Evolutionary conservation across 1,284 basidiomycete genomes (phyloP), one percentile per base, ranked within the genome.

Genomic region (Cryptococcus jaspeensis): DNA sequence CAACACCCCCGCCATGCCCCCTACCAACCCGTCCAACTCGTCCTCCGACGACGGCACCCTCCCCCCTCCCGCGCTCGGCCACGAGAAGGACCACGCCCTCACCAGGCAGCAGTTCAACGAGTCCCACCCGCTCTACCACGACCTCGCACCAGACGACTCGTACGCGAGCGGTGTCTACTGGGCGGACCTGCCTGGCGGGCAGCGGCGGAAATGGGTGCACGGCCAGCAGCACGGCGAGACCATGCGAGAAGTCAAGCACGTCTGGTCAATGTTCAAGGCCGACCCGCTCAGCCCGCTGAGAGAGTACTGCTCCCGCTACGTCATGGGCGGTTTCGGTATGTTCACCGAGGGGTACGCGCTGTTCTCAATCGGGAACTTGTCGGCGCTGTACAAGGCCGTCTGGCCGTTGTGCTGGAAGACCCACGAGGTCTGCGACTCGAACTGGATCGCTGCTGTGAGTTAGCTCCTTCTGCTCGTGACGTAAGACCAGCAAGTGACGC

Each of bases 311-410:
- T 53, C 55, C 53, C 76, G 78, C 66, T 83, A 82, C 61, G 80
- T 82, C 47, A 66, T 81, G 50, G 80, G 77, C 47, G 81, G 82
- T 61, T 78, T 82, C 68, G 81, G 81, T 59, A 77, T 83, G 50
- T 82, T 82, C 65, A 81, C 81, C 40, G 80, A 82, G 66, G 75
- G 75, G 38, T 77, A 76, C 59, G 66, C 73, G 59, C 73, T 82
- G 50, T 82, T 82, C 74, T 81, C 81, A 6, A 82, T 83, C 64
- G 82, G 82, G 32, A 82, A 82, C 71, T 67, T 82, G 22, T 66
- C 71, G 1, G 67, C 80, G 0, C 74, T 82, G 18, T 82, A 81
- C 74, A 60, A 73, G 50, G 70, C 75, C 2, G 80, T 81, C 32
- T 83, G 81, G 81, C 81, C 81, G 16, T 18, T 61, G 18, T 83